These are phyloP conservation scores for Aspergillus sclerotialis DNA, from an alignment of 2,329 filamentous ascomycete species.

Conservation along the genomic window DNA sequence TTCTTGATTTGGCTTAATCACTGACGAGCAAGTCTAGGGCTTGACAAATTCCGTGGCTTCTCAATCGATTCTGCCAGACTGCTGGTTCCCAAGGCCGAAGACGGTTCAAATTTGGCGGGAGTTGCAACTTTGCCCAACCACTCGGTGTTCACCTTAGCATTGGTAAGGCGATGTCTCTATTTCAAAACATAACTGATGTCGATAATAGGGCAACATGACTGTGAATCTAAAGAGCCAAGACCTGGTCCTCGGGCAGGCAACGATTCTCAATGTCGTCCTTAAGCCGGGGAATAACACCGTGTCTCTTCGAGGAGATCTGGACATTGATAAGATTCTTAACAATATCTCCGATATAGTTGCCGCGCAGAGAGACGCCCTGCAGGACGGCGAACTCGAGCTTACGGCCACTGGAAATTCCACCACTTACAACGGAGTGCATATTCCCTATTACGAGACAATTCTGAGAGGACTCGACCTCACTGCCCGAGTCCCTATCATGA, in stretches of 20 bases:
- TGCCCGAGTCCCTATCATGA: slow-evolving; percentile 32
- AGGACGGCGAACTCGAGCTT: slow-evolving; percentile 36
- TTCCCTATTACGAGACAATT: slow-evolving; percentile 40
- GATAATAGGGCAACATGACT: slow-evolving; percentile 36
- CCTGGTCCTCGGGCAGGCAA: slow-evolving; percentile 34
- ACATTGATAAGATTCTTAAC: slow-evolving; percentile 33
- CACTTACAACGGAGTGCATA: slow-evolving; percentile 36
- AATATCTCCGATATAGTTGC: slow-evolving; percentile 38
- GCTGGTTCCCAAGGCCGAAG: slow-evolving; percentile 27
- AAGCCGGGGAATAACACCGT: slow-evolving; percentile 39
- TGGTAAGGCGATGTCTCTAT: no score
- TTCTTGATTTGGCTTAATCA: neutral
- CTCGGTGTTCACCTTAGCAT: slow-evolving; percentile 35
- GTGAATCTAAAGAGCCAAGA: slow-evolving; percentile 38
- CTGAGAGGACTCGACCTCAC: slow-evolving; percentile 34
- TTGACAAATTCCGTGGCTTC: slow-evolving; percentile 37
- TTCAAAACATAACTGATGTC: neutral
- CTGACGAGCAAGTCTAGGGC: slow-evolving; percentile 5
- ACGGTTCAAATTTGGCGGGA: slow-evolving; percentile 40
- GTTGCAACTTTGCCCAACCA: slow-evolving; percentile 41
- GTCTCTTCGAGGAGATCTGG: slow-evolving; percentile 6
- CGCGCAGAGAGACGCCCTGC: slow-evolving; percentile 31
- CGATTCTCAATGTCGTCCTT: slow-evolving; percentile 34
- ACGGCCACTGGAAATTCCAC: slow-evolving; percentile 38
- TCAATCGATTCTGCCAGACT: slow-evolving; percentile 31